phyloP scores from a whole-genome alignment of 2,329 filamentous ascomycete species.

The Drechslerella dactyloides region DNA sequence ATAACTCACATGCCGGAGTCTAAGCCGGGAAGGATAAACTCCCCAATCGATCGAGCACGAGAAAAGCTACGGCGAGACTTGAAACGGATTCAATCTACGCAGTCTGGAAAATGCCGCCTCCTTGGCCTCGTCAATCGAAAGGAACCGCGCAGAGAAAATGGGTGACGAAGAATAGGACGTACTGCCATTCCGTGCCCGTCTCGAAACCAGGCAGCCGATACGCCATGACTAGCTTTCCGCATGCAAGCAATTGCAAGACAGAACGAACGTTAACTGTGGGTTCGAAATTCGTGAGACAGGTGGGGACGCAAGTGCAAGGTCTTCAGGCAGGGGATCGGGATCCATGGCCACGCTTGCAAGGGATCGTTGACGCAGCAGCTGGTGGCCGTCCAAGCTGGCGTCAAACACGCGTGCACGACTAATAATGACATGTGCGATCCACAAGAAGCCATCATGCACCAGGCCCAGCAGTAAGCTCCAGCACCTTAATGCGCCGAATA shows the following conservation, averaged over 20 bases:
- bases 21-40: slow-evolving; percentile 40
- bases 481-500: too few species aligned
- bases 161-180: too few species aligned
- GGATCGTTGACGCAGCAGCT: too few species aligned
- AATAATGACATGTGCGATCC: too few species aligned
- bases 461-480: too few species aligned
- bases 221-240: slow-evolving; percentile 18
- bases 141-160: too few species aligned
- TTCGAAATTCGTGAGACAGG: slow-evolving; percentile 18
- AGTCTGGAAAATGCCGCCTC: slow-evolving; percentile 47
- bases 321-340: too few species aligned
- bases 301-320: slow-evolving; percentile 14
- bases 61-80: too few species aligned
- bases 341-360: too few species aligned
- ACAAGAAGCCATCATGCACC: too few species aligned
- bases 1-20: neutral
- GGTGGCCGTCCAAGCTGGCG: too few species aligned
- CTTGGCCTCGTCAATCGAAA: neutral
- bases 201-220: slow-evolving; percentile 49
- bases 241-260: slow-evolving; percentile 44
- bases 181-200: slow-evolving; percentile 26
- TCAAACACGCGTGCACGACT: too few species aligned
- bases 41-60: slow-evolving; percentile 25
- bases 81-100: slow-evolving; percentile 12
- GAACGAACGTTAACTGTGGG: slow-evolving; percentile 13